phyloP scores from a whole-genome alignment of 495 filamentous ascomycete genomes.

The Collariella sp. region DNA sequence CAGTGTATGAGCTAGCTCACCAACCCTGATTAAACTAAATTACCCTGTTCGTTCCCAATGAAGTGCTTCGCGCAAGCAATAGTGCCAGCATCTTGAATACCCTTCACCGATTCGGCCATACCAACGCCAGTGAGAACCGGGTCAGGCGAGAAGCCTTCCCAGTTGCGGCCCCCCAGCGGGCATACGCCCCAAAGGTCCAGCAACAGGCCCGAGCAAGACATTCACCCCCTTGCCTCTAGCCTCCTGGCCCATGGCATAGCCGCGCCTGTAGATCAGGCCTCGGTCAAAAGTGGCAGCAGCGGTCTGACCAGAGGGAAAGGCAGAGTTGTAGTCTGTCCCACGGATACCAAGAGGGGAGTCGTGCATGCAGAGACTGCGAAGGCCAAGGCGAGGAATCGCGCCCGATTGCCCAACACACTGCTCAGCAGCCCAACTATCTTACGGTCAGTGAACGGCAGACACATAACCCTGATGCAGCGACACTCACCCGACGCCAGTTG shows the following conservation, averaged over 20 bases:
- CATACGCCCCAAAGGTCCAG: slow-evolving; percentile 69
- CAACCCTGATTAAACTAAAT: neutral
- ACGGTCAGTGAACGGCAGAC: slow-evolving; percentile 15
- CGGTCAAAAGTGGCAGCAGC: slow-evolving; percentile 71
- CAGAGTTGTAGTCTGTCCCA: slow-evolving; percentile 65
- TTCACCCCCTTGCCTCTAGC: slow-evolving; percentile 78
- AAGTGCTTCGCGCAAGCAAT: slow-evolving; percentile 80
- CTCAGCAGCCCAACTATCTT: slow-evolving; percentile 59
- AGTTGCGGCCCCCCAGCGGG: slow-evolving; percentile 82
- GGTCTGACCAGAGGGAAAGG: slow-evolving; percentile 74
- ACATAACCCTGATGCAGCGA: neutral
- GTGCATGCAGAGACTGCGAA: slow-evolving; percentile 77
- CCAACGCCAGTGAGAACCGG: slow-evolving; percentile 66
- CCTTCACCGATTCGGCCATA: slow-evolving; percentile 67
- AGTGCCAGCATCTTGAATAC: slow-evolving; percentile 73
- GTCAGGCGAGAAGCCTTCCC: slow-evolving; percentile 74
- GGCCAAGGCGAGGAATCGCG: slow-evolving; percentile 63
- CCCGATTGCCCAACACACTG: slow-evolving; percentile 75
- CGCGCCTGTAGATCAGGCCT: slow-evolving; percentile 62
- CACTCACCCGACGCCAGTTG: slow-evolving; percentile 70
- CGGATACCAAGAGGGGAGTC: slow-evolving; percentile 84
- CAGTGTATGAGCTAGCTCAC: neutral
- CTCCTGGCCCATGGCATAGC: slow-evolving; percentile 71
- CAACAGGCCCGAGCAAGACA: slow-evolving; percentile 79
- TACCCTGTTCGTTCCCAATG: slow-evolving; percentile 58